Evolutionary conservation across 2,329 filamentous ascomycete species (phyloP).

Genomic region (Cryphonectria parasitica): DNA sequence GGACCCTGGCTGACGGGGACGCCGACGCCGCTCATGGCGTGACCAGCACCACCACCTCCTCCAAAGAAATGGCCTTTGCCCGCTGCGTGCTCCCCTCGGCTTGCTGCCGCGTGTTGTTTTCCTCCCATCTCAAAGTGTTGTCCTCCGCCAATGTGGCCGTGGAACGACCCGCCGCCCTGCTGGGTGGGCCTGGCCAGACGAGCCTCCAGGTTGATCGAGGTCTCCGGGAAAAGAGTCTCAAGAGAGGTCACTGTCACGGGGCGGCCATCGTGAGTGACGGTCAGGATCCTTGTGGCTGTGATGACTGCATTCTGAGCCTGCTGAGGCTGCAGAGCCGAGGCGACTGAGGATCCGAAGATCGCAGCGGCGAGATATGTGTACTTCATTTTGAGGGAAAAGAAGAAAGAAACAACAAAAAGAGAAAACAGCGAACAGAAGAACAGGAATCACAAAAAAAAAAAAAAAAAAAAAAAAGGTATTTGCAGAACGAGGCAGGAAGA

Average conservation of each 20-base stretch:
- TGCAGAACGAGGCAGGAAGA: not conserved
- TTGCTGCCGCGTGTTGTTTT: not conserved
- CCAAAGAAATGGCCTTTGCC: not conserved
- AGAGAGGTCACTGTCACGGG: not conserved
- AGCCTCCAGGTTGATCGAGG: not conserved
- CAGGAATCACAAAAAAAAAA: not conserved
- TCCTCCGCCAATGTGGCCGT: not conserved
- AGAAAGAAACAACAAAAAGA: not conserved
- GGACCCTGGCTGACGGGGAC: not conserved
- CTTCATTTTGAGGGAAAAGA: slow-evolving; percentile 8
- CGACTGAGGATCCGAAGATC: slow-evolving; percentile 9
- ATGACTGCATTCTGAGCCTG: not conserved
- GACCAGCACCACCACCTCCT: not conserved
- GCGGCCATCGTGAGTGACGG: slow-evolving; percentile 1
- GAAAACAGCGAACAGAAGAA: not conserved
- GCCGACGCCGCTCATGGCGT: not conserved
- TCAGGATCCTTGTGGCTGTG: slow-evolving; percentile 3
- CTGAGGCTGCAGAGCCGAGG: not conserved
- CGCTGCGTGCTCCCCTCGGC: not conserved
- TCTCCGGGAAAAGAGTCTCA: not conserved
- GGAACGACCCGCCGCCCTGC: not conserved
- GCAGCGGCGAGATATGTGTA: not conserved
- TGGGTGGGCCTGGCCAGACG: not conserved
- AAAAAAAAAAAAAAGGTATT: not conserved
- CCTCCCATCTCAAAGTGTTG: not conserved